A percentile compares a stretch with the other conserved stretches of the same genome.
phyloP scores from a whole-genome alignment of 1,284 basidiomycete genomes.

The Ceratobasidium sp. region DNA sequence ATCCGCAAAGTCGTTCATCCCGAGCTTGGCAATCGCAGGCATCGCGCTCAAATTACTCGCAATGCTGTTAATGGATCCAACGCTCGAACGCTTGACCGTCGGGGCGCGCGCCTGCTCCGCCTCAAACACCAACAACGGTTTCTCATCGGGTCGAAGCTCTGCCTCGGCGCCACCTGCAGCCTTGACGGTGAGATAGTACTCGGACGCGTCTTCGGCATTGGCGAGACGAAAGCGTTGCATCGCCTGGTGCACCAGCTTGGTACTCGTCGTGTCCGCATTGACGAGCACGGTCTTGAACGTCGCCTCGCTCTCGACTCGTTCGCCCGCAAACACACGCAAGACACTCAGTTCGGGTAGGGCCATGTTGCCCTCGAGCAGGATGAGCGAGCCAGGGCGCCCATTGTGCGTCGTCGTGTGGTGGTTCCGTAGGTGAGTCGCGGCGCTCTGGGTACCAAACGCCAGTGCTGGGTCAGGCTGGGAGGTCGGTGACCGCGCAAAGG shows the following conservation, averaged over 20 bases:
- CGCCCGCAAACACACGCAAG: conserved; percentile 93
- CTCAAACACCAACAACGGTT: conserved; percentile 90
- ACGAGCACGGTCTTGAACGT: conserved; percentile 98
- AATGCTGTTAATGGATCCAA: conserved; percentile 93
- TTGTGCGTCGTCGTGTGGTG: conserved; percentile 46
- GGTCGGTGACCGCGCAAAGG: conserved; percentile 83
- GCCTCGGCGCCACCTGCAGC: conserved; percentile 89
- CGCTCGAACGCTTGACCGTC: conserved; percentile 90
- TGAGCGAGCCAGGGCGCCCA: conserved; percentile 61
- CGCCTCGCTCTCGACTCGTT: conserved; percentile 87
- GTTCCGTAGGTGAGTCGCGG: conserved; percentile 63
- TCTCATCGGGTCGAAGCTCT: conserved; percentile 75
- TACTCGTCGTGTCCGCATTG: conserved; percentile 84
- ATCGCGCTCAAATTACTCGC: conserved; percentile 91
- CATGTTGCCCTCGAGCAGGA: conserved; percentile 68
- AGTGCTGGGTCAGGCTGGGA: conserved; percentile 78
- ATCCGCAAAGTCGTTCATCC: conserved; percentile 97
- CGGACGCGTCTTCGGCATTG: conserved; percentile 68
- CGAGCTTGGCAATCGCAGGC: conserved; percentile 91
- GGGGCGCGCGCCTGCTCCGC: conserved; percentile 75
- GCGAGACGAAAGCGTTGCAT: conserved; percentile 92
- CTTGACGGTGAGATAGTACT: conserved; percentile 95
- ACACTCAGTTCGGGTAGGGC: conserved; percentile 90
- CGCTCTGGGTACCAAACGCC: conserved; percentile 72
- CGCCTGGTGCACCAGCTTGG: conserved; percentile 89